phyloP scores from a whole-genome alignment of 306 rosid genomes.

The Quercus gilva region DNA sequence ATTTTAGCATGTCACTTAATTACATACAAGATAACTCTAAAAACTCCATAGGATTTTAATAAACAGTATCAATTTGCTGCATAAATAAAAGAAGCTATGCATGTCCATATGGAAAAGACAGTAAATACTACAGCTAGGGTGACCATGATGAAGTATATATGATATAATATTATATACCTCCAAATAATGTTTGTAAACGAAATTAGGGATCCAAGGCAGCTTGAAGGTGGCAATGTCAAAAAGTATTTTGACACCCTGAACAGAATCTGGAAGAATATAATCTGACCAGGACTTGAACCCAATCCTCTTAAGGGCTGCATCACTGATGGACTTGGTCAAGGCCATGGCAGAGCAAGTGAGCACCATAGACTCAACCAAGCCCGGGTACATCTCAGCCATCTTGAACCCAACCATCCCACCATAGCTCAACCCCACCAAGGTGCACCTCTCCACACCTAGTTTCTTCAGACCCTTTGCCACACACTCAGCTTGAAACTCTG shows the following conservation, averaged over 20 bases:
- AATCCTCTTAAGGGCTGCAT: constrained; percentile 19
- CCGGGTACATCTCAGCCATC: constrained; percentile 32
- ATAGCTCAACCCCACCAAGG: constrained; percentile 34
- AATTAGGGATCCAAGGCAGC: constrained; percentile 24
- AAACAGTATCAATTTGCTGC: too few relatives aligned
- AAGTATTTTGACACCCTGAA: constrained; percentile 7
- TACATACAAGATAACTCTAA: too few relatives aligned
- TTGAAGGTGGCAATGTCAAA: constrained; percentile 22
- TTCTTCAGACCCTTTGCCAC: constrained; percentile 31
- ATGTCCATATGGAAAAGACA: too few relatives aligned
- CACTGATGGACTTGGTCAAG: constrained; percentile 21
- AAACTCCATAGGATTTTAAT: too few relatives aligned
- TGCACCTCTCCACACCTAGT: constrained; percentile 37
- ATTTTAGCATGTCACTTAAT: too few relatives aligned
- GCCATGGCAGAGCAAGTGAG: constrained; percentile 30
- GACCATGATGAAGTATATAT: too few relatives aligned
- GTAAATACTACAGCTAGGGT: too few relatives aligned
- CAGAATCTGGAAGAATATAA: constrained; percentile 27
- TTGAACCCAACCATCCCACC: constrained; percentile 47
- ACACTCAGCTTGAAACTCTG: constrained; percentile 42
- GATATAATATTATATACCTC: constrained; percentile 18
- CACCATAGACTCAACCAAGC: constrained; percentile 38
- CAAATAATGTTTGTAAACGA: constrained; percentile 24
- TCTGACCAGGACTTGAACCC: constrained; percentile 35
- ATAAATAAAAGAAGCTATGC: too few relatives aligned